phyloP scores from a whole-genome alignment of 129 eudicot genomes.

The Helichrysum umbraculigerum region DNA sequence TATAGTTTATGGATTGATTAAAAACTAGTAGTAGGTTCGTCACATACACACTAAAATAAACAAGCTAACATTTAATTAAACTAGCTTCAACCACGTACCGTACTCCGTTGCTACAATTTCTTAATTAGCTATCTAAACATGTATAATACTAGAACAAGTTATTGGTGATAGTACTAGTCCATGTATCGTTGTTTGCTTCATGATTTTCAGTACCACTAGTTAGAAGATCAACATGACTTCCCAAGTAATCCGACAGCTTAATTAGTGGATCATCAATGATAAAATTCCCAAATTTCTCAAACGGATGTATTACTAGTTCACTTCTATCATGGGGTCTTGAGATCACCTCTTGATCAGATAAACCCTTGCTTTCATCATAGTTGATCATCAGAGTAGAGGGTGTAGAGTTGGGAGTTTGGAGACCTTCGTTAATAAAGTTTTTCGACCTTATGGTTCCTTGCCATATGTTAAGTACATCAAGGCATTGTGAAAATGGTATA shows the following conservation, averaged over 20 bases:
- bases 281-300: conserved; percentile 10
- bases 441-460: not conserved
- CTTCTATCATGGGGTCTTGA: not conserved
- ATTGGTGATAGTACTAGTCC: conserved; percentile 9
- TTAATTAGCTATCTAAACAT: no score
- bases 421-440: conserved; percentile 9
- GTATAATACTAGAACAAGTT: not conserved
- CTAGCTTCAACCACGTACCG: no score
- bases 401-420: conserved; percentile 29
- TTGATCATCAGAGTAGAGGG: not conserved
- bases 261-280: not conserved
- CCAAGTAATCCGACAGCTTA: conserved; percentile 2
- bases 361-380: conserved; percentile 1
- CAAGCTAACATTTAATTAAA: no score
- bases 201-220: not conserved
- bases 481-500: not conserved
- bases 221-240: not conserved
- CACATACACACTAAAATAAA: no score
- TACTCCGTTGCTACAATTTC: no score
- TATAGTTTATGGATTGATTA: no score
- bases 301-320: conserved; percentile 1
- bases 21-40: no score
- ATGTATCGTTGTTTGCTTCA: not conserved
- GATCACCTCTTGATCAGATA: not conserved
- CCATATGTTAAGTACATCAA: not conserved